Percentiles rank a stretch among this genome's conserved stretches.
Evolutionary conservation across 1,284 basidiomycete species (phyloP).

Genomic region (Apiotrichum akiyoshidainum): DNA sequence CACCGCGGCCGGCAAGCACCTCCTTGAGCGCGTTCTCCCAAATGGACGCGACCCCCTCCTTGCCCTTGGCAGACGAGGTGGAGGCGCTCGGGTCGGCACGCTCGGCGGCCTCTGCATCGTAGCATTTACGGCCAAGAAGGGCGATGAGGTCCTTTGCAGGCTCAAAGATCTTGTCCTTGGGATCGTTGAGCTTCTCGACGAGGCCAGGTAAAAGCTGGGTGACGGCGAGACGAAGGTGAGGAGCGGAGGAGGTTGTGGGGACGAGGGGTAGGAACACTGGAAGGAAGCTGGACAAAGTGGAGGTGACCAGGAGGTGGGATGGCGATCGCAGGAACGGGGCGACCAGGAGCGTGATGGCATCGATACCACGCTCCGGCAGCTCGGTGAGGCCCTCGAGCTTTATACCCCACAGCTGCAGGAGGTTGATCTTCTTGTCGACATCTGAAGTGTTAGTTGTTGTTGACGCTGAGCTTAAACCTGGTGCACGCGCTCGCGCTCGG

Average conservation of each 20-base stretch:
- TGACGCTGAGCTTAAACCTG: too few relatives aligned
- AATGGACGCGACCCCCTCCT: constrained; percentile 68
- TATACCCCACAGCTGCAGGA: constrained; percentile 45
- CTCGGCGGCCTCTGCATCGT: constrained; percentile 23
- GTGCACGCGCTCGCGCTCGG: too few relatives aligned
- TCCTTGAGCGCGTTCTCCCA: constrained; percentile 76
- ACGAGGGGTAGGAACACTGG: constrained; percentile 43
- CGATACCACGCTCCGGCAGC: constrained; percentile 37
- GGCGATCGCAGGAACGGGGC: constrained; percentile 37
- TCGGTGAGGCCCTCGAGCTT: constrained; percentile 36
- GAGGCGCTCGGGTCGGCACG: background rate
- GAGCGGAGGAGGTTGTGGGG: constrained; percentile 14
- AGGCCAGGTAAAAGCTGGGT: constrained; percentile 36
- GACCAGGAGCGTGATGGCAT: constrained; percentile 40
- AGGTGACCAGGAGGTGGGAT: constrained; percentile 38
- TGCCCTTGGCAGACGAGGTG: constrained; percentile 54
- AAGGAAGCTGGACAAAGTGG: constrained; percentile 40
- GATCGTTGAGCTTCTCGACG: constrained; percentile 45
- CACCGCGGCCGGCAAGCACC: constrained; percentile 68
- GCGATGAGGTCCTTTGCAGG: constrained; percentile 33
- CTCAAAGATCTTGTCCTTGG: constrained; percentile 42
- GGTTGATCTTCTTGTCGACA: constrained; percentile 46
- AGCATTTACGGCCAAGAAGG: constrained; percentile 31
- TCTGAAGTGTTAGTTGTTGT: constrained; percentile 23
- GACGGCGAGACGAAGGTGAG: constrained; percentile 31